Evolutionary conservation across 179 eudicot genomes (phyloP), one percentile per base, ranked within the genome.

Genomic region (Carnegiea gigantea): DNA sequence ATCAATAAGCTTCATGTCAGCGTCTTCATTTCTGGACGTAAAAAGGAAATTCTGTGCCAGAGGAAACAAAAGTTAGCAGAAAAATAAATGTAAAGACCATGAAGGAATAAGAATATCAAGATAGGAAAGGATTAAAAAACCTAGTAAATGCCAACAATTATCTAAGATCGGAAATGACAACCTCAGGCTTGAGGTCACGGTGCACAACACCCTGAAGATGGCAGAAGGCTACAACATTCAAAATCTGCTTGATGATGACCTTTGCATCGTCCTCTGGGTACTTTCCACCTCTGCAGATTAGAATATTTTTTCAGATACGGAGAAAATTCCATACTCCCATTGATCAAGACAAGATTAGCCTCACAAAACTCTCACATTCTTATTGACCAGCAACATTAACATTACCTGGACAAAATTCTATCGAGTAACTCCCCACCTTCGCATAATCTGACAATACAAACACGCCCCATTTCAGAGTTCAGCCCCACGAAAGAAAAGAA

Each of bases 151-250:
- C 71, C 54, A 77, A 83, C 26, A 9, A 79, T 2, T 49, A 73
- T 40, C 65, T 26, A 82, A 75, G 72, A 23, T 70, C 10, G 30
- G 28, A 81, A 71, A 81, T 36, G 67, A 24, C 28, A 78, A 88
- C 91, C 91, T 88, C 91, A 54, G 91, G 91, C 79, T 88, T 88
- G 70, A 88, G 81, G 82, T 88, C 91, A 36, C 91, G 89, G 81
- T 86, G 91, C 81, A 88, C 91, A 77, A 88, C 89, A 33, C 91
- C 89, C 83, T 88, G 91, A 54, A 88, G 88, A 87, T 88, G 91
- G 75, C 89, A 88, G 83, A 88, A 88, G 53, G 89, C 76, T 49
- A 88, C 89, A 82, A 87, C 89, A 82, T 81, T 82, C 70, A 88
- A 57, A 51, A 88, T 88, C 83, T 88, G 89, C 73, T 82, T 80